Conservation (phyloP, 257 asterid species). For the Lycium barbarum region DNA sequence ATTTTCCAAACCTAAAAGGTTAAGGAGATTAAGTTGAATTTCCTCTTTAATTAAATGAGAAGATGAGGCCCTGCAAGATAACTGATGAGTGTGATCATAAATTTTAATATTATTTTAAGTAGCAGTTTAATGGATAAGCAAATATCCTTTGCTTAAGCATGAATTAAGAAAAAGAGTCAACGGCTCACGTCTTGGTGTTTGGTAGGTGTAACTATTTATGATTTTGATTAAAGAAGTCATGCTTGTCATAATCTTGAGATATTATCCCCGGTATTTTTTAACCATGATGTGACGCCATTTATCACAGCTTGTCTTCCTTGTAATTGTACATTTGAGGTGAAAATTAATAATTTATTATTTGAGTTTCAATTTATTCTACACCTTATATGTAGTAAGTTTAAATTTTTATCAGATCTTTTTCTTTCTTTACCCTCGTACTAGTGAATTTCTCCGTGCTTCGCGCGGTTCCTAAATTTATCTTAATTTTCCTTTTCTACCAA, state of each 20-base stretch:
- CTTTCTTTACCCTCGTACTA: no score
- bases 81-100: neutral
- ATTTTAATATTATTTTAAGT: neutral
- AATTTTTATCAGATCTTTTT: no score
- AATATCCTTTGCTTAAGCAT: neutral
- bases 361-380: neutral
- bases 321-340: neutral
- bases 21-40: neutral
- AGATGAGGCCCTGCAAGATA: neutral
- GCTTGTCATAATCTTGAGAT: neutral
- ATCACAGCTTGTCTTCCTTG: neutral
- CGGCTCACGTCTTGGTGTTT: neutral
- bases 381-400: neutral
- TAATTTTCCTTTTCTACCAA: no score
- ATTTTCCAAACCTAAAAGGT: no score
- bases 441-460: no score
- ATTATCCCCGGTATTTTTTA: neutral
- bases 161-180: neutral
- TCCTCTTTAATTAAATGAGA: neutral
- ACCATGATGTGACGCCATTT: neutral
- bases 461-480: no score
- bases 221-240: neutral
- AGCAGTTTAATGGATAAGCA: neutral
- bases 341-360: neutral
- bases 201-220: neutral